A percentile compares a stretch with the other conserved stretches of the same genome.
These are phyloP conservation scores for Cenchrus americanus DNA, from an alignment of 176 grass and related monocot species.

Conservation along the genomic window DNA sequence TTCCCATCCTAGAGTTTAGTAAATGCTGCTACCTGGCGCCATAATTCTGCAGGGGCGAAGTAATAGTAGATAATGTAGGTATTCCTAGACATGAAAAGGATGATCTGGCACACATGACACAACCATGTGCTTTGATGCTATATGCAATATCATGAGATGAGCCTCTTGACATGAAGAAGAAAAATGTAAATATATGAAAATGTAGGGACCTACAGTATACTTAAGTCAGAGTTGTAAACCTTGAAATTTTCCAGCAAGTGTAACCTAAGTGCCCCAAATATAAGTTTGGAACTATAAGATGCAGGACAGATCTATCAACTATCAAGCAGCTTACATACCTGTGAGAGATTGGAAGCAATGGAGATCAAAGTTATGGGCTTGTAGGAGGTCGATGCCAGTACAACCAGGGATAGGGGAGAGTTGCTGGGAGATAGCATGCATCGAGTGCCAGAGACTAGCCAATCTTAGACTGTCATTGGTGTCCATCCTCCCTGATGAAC, in stretches of 20 bases:
- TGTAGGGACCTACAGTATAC: neutral
- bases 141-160: neutral
- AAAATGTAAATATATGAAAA: neutral
- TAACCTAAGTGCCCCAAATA: neutral
- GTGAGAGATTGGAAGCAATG: conserved; percentile 95
- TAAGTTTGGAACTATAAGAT: neutral
- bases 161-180: neutral
- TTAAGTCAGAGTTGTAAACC: neutral
- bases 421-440: conserved; percentile 98
- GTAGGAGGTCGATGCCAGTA: conserved; percentile 78
- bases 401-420: conserved; percentile 79
- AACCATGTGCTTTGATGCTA: neutral
- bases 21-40: neutral
- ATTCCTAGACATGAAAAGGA: neutral
- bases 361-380: conserved; percentile 91
- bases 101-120: neutral
- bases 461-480: conserved; percentile 89
- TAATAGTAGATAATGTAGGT: neutral
- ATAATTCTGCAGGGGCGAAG: neutral
- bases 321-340: conserved; percentile 45
- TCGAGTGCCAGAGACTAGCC: conserved; percentile 96
- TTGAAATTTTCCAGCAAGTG: neutral
- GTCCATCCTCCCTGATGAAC: conserved; percentile 84
- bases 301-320: neutral
- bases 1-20: neutral